Evolutionary conservation across 768 basidiomycete species (phyloP).

Genomic region (Auricularia sp.): DNA sequence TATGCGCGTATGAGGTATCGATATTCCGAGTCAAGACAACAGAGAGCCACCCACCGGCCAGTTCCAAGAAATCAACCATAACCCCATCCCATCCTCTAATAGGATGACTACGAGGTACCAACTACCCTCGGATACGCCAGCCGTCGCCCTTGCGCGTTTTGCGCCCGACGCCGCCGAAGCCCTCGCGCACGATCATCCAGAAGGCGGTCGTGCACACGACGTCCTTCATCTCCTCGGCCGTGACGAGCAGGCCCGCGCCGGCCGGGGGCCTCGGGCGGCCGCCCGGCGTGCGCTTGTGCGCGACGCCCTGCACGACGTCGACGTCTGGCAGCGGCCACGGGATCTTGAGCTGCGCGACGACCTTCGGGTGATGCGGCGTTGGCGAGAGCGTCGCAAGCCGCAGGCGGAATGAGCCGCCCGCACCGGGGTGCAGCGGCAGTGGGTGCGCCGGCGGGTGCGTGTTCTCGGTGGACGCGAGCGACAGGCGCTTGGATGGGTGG

Average conservation of each 20-base stretch:
- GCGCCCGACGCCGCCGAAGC: slow-evolving; percentile 83
- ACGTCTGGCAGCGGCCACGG: slow-evolving; percentile 83
- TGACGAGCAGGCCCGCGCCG: slow-evolving; percentile 41
- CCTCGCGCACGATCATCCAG: slow-evolving; percentile 87
- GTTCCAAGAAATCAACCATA: neutral
- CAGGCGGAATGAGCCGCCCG: slow-evolving; percentile 18
- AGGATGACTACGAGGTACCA: no score
- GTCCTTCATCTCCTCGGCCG: slow-evolving; percentile 91
- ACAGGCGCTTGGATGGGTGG: neutral
- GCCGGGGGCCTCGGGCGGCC: slow-evolving; percentile 4
- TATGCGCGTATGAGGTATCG: neutral
- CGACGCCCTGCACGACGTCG: slow-evolving; percentile 49
- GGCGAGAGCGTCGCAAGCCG: slow-evolving; percentile 82
- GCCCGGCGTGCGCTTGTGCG: slow-evolving; percentile 33
- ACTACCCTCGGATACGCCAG: slow-evolving; percentile 59
- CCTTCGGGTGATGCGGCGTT: slow-evolving; percentile 92
- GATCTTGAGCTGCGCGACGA: slow-evolving; percentile 83
- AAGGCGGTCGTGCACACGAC: slow-evolving; percentile 76
- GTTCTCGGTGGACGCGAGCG: neutral
- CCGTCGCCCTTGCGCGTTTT: slow-evolving; percentile 70
- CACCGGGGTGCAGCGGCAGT: slow-evolving; percentile 1
- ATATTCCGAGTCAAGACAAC: no score
- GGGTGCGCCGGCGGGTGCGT: slow-evolving; percentile 1
- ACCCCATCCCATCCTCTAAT: no score
- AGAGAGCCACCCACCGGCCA: neutral